These are phyloP conservation scores for Lagenaria siceraria DNA, from an alignment of 306 rosid species.

Conservation along the genomic window DNA sequence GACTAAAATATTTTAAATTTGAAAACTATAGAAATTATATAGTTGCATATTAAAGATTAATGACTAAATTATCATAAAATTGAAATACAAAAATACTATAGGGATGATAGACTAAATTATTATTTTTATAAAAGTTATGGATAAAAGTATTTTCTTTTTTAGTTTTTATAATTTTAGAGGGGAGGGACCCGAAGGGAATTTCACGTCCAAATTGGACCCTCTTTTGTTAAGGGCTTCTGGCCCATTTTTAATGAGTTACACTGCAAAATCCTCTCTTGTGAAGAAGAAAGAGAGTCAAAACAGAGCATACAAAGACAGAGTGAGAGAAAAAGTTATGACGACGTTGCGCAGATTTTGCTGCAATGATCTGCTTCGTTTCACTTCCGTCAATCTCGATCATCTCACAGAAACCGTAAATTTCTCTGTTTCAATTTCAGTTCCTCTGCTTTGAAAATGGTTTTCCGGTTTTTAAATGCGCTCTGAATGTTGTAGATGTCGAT, in stretches of 20 bases:
- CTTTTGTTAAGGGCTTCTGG: neutral
- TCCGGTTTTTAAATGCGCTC: neutral
- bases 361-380: slow-evolving; percentile 87
- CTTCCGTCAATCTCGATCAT: slow-evolving; percentile 81
- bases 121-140: too few relatives aligned
- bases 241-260: too few relatives aligned
- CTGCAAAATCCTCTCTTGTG: neutral
- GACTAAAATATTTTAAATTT: too few relatives aligned
- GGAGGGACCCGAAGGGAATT: neutral
- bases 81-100: too few relatives aligned
- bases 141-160: too few relatives aligned
- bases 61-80: too few relatives aligned
- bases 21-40: too few relatives aligned
- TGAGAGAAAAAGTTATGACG: slow-evolving; percentile 38
- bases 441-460: neutral
- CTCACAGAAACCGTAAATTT: slow-evolving; percentile 79
- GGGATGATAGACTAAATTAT: too few relatives aligned
- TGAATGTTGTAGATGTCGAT: neutral
- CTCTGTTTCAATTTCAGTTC: neutral
- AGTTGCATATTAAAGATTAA: too few relatives aligned
- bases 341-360: slow-evolving; percentile 92
- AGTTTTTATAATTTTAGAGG: too few relatives aligned
- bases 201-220: neutral
- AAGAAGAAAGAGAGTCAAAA: neutral
- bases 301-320: neutral